phyloP scores from a whole-genome alignment of 148 eudicot genomes.

The Limonium bicolor region DNA sequence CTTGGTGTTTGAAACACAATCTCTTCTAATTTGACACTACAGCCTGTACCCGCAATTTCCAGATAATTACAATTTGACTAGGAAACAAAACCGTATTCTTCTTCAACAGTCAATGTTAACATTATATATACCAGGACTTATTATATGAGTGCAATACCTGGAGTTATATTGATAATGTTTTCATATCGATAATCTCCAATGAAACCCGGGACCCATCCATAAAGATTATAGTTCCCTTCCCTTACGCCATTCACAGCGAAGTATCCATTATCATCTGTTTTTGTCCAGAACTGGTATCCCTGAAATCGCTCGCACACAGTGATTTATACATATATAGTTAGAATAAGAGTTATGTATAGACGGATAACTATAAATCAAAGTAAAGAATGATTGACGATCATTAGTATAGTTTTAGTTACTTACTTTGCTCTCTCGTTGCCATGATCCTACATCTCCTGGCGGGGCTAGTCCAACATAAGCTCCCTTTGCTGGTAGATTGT shows the following conservation, averaged over 20 bases:
- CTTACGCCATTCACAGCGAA: constrained; percentile 28
- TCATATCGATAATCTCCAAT: constrained; percentile 42
- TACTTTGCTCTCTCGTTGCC: constrained; percentile 98
- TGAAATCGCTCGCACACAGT: constrained; percentile 3
- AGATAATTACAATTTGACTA: no score
- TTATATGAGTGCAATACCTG: constrained; percentile 24
- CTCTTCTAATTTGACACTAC: constrained; percentile 24
- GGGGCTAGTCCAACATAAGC: constrained; percentile 82
- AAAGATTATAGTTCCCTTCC: constrained; percentile 37
- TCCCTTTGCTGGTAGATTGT: constrained; percentile 24
- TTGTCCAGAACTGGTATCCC: constrained; percentile 70
- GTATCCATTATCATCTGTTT: constrained; percentile 36
- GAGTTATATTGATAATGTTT: constrained; percentile 14
- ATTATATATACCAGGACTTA: no score
- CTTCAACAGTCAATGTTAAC: no score
- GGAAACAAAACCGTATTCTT: no score
- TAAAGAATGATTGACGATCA: constrained; percentile 10
- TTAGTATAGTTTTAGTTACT: neutral
- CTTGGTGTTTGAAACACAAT: constrained; percentile 50
- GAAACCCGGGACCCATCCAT: constrained; percentile 44
- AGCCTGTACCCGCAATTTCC: constrained; percentile 13
- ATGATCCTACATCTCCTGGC: constrained; percentile 86
- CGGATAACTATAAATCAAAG: constrained; percentile 24
- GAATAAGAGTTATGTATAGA: no score
- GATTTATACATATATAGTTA: constrained; percentile 4